Percentiles rank a stretch among this genome's conserved stretches.
Conservation (phyloP, 1,284 basidiomycete genomes). For the Fomes fomentarius region DNA sequence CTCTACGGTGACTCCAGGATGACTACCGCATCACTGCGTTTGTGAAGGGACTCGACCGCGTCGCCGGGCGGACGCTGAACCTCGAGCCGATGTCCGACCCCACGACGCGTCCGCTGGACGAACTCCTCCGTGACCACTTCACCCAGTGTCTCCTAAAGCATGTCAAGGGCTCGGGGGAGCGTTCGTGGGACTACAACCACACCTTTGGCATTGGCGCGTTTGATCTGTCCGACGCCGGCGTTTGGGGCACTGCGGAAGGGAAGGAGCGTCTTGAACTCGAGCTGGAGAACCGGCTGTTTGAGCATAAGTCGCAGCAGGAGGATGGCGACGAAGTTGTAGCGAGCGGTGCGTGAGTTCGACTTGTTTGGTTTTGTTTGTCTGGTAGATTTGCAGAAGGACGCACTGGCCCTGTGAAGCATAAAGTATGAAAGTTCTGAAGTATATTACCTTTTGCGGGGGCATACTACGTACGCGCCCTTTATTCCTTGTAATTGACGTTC, state of each 20-base stretch:
- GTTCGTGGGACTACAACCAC: constrained; percentile 20
- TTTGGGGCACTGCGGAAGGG: constrained; percentile 25
- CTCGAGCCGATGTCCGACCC: constrained; percentile 29
- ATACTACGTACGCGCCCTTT: too few species aligned
- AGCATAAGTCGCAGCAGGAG: constrained; percentile 11
- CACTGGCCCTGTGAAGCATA: too few species aligned
- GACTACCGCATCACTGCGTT: constrained; percentile 26
- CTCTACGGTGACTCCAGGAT: constrained; percentile 11
- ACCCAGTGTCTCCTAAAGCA: constrained; percentile 28
- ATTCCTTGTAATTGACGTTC: too few species aligned
- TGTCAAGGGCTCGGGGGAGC: constrained; percentile 27
- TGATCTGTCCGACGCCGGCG: constrained; percentile 21
- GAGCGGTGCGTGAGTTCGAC: neutral
- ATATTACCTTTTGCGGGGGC: too few species aligned
- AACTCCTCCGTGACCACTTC: constrained; percentile 30
- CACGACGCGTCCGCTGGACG: constrained; percentile 27
- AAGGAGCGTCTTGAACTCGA: constrained; percentile 26
- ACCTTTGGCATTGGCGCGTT: constrained; percentile 15
- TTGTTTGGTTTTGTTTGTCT: neutral
- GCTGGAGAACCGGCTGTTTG: constrained; percentile 20
- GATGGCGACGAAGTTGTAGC: neutral
- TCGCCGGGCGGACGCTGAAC: constrained; percentile 22
- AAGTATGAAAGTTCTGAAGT: too few species aligned
- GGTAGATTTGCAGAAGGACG: neutral
- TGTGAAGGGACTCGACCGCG: constrained; percentile 16